A percentile compares a stretch with the other conserved stretches of the same genome.
phyloP scores from a whole-genome alignment of 768 basidiomycete genomes.

The Phanerochaete carnosa region DNA sequence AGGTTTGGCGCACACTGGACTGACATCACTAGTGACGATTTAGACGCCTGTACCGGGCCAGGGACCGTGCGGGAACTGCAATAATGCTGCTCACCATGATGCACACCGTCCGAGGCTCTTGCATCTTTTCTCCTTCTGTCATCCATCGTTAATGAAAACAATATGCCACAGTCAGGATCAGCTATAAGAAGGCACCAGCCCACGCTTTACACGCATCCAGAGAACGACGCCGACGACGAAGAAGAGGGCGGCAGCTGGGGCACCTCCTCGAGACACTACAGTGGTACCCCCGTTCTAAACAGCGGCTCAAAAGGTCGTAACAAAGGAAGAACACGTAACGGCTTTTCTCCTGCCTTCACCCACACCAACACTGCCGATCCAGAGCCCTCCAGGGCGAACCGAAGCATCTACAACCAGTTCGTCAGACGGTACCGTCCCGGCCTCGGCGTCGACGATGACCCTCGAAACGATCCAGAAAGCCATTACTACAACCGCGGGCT shows the following conservation, averaged over 20 bases:
- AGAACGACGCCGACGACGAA: slow-evolving; percentile 49
- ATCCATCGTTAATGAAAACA: not conserved
- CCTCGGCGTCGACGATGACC: slow-evolving; percentile 61
- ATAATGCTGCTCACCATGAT: not conserved
- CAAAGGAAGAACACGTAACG: slow-evolving; percentile 27
- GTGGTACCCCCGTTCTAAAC: slow-evolving; percentile 16
- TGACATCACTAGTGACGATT: not conserved
- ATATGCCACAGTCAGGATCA: slow-evolving; percentile 8
- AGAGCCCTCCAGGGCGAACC: slow-evolving; percentile 32
- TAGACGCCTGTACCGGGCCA: not conserved
- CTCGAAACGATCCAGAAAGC: slow-evolving; percentile 77
- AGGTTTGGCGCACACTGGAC: not conserved
- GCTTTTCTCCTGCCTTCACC: slow-evolving; percentile 23
- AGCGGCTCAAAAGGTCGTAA: slow-evolving; percentile 21
- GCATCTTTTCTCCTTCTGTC: slow-evolving; percentile 4
- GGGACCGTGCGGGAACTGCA: slow-evolving; percentile 1
- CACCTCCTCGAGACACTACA: slow-evolving; percentile 14
- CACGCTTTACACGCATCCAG: slow-evolving; percentile 63
- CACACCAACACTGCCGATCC: slow-evolving; percentile 21
- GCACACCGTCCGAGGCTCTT: not conserved
- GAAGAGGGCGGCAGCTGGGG: slow-evolving; percentile 45
- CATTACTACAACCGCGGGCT: slow-evolving; percentile 77
- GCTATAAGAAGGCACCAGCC: slow-evolving; percentile 60
- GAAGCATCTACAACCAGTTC: slow-evolving; percentile 75
- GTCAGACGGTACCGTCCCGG: slow-evolving; percentile 71